Evolutionary conservation across 2,329 filamentous ascomycete genomes (phyloP).

Genomic region (Fusarium sp.): DNA sequence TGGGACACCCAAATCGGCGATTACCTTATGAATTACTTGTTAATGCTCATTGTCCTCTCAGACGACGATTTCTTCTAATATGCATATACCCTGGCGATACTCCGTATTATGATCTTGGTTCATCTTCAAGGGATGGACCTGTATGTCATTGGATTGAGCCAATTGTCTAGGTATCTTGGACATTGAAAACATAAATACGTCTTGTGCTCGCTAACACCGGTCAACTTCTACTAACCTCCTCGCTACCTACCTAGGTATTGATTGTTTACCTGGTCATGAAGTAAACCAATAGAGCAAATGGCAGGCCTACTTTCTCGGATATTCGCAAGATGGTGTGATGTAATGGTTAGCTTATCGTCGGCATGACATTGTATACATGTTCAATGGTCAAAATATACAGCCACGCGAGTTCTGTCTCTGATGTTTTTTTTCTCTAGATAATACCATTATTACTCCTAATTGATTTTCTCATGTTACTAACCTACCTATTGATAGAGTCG

Average conservation of each 20-base stretch:
- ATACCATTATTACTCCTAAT: neutral
- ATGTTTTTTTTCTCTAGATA: neutral
- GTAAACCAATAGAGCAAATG: neutral
- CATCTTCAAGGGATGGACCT: slow-evolving; percentile 1
- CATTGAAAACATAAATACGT: neutral
- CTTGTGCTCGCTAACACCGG: slow-evolving; percentile 1
- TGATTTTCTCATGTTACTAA: neutral
- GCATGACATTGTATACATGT: neutral
- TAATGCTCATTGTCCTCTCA: slow-evolving; percentile 33
- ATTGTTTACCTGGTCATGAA: neutral
- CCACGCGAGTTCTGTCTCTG: neutral
- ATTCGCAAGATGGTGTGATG: neutral
- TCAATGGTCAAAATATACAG: neutral
- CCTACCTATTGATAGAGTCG: neutral
- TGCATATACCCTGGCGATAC: neutral
- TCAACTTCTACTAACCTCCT: neutral
- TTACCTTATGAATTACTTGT: neutral
- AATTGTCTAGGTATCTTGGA: neutral
- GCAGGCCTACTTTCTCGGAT: neutral
- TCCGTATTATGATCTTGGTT: neutral
- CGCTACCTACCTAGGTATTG: neutral
- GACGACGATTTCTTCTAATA: neutral
- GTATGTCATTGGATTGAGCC: neutral
- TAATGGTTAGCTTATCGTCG: neutral
- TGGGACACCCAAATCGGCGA: neutral